A percentile compares a stretch with the other conserved stretches of the same genome.
phyloP scores from a whole-genome alignment of 2,329 filamentous ascomycete species.

The Penicillium glabrum region DNA sequence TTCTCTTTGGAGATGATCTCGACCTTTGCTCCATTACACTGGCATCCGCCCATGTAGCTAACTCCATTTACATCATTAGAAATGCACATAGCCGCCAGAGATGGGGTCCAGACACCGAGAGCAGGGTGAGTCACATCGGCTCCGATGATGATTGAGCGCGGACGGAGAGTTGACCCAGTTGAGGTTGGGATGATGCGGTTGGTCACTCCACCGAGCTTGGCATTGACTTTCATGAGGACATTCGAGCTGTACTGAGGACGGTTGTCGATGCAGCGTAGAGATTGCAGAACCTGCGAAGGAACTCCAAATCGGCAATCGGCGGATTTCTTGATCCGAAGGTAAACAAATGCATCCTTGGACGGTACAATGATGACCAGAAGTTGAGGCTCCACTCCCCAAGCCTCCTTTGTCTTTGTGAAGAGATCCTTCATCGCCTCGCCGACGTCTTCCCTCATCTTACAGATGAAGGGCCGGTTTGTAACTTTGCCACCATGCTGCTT shows the following conservation, averaged over 20 bases:
- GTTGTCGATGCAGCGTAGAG: conserved; percentile 65
- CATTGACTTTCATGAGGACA: conserved; percentile 94
- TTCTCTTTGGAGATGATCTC: conserved; percentile 75
- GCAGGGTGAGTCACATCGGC: conserved; percentile 86
- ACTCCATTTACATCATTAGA: conserved; percentile 70
- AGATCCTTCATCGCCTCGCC: conserved; percentile 57
- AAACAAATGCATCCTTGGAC: conserved; percentile 68
- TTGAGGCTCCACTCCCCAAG: conserved; percentile 53
- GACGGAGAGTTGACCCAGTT: conserved; percentile 35
- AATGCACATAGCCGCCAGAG: conserved; percentile 84
- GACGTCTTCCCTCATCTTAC: conserved; percentile 45
- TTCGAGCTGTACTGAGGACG: conserved; percentile 88
- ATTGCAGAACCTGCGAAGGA: conserved; percentile 78
- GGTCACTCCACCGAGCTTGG: conserved; percentile 86
- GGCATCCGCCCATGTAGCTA: conserved; percentile 74
- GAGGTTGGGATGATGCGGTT: conserved; percentile 51
- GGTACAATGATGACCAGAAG: conserved; percentile 77
- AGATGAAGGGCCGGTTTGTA: conserved; percentile 45
- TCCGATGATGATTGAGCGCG: conserved; percentile 76
- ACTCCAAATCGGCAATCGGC: conserved; percentile 83
- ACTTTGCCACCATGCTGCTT: conserved; percentile 61
- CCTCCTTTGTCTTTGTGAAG: conserved; percentile 56
- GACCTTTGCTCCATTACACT: conserved; percentile 78
- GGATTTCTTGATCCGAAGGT: conserved; percentile 85
- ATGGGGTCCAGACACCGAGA: conserved; percentile 65